Percentiles rank a stretch among this genome's conserved stretches.
phyloP scores from a whole-genome alignment of 1,139 yeast genomes.

The Blastobotrys apis region DNA sequence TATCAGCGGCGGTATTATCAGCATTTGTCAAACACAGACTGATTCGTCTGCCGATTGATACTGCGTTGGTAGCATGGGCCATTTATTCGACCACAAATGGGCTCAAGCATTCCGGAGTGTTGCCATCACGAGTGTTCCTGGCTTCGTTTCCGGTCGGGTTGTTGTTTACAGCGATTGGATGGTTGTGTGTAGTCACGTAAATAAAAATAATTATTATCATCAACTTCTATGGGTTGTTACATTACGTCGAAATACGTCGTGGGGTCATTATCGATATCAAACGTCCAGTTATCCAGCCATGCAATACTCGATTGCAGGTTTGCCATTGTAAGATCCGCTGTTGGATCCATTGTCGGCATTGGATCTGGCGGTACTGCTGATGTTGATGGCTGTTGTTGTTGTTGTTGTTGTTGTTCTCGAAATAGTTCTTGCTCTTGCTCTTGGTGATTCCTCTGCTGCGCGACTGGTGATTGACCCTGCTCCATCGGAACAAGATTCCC shows the following conservation, averaged over 20 bases:
- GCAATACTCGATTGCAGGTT: constrained; percentile 23
- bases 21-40: constrained; percentile 52
- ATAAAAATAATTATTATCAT: not conserved
- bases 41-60: constrained; percentile 51
- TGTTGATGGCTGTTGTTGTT: not conserved
- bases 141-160: constrained; percentile 80
- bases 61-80: constrained; percentile 64
- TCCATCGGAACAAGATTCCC: constrained; percentile 4
- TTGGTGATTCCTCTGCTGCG: too few relatives aligned
- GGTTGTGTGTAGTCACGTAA: constrained; percentile 72
- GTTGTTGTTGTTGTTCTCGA: constrained; percentile 1
- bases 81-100: constrained; percentile 64
- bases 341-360: too few relatives aligned
- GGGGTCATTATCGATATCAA: constrained; percentile 15
- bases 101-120: constrained; percentile 62
- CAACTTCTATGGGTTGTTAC: too few relatives aligned
- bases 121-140: constrained; percentile 62
- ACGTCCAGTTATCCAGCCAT: constrained; percentile 30
- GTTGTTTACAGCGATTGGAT: constrained; percentile 66
- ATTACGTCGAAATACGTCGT: not conserved
- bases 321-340: not conserved
- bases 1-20: constrained; percentile 59
- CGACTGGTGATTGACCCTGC: not conserved
- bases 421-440: not conserved
- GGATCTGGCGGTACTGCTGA: too few relatives aligned